These are phyloP conservation scores for Spatholobus suberectus DNA, from an alignment of 306 rosid species.

Conservation along the genomic window DNA sequence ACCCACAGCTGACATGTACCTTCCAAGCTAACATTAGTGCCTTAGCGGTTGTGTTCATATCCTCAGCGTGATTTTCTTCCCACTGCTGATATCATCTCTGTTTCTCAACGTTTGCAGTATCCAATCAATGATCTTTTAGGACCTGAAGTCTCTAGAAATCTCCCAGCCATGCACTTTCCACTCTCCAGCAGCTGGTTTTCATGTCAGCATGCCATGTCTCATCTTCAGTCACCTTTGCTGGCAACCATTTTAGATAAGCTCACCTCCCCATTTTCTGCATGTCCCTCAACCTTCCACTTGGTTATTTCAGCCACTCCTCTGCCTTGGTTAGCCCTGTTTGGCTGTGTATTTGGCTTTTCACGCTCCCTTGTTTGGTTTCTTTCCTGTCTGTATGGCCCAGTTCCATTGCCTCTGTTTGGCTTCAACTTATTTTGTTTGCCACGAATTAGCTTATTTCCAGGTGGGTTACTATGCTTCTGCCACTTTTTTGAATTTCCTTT, in stretches of 20 bases:
- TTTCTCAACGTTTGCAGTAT: neutral
- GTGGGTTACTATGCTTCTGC: neutral
- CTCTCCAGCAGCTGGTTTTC: neutral
- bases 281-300: neutral
- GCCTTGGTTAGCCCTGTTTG: neutral
- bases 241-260: neutral
- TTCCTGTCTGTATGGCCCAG: neutral
- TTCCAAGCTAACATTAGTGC: neutral
- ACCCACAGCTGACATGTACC: neutral
- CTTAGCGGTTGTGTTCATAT: neutral
- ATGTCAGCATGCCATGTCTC: neutral
- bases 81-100: neutral
- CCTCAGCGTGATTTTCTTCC: neutral
- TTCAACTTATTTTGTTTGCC: constrained; percentile 3
- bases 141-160: neutral
- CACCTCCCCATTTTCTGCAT: neutral
- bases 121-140: neutral
- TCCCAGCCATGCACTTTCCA: neutral
- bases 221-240: neutral
- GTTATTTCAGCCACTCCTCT: neutral
- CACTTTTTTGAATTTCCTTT: neutral
- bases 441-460: neutral
- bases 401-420: neutral
- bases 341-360: neutral
- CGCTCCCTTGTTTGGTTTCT: neutral